phyloP scores from a whole-genome alignment of 225 moss, liverwort and hornwort genomes.

The Pseudoscleropodium purum region DNA sequence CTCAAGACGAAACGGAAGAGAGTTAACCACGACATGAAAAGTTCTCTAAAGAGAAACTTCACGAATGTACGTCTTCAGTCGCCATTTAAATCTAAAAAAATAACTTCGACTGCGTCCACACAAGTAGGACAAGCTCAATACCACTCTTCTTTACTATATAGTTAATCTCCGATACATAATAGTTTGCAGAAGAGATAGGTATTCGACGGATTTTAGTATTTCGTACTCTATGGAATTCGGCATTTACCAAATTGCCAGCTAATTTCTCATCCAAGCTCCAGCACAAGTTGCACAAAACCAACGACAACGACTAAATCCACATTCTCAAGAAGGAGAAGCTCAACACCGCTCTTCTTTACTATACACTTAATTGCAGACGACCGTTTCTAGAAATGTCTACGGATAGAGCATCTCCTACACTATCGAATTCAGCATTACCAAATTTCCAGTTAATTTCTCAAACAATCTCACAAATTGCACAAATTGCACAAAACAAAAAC shows the following conservation, averaged over 20 bases:
- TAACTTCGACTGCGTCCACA: not conserved
- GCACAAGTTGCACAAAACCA: not conserved
- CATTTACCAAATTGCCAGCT: not conserved
- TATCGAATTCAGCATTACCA: not conserved
- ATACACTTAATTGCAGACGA: not conserved
- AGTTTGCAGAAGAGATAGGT: not conserved
- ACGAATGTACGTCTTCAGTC: not conserved
- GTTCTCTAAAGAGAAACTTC: not conserved
- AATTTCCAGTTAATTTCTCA: not conserved
- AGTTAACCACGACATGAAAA: not conserved
- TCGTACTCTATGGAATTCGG: not conserved
- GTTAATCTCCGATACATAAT: not conserved
- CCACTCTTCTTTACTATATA: not conserved
- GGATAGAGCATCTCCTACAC: not conserved
- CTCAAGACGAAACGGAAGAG: not conserved
- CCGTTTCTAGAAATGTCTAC: not conserved
- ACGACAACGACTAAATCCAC: not conserved
- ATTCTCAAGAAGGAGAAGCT: not conserved
- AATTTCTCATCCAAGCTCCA: not conserved
- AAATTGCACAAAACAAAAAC: not conserved
- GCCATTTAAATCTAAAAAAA: not conserved
- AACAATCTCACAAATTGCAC: not conserved
- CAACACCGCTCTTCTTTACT: not conserved
- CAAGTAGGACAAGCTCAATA: not conserved
- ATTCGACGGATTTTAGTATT: not conserved